phyloP scores from a whole-genome alignment of 805 yeast genomes.

The Barnettozyma sp. region DNA sequence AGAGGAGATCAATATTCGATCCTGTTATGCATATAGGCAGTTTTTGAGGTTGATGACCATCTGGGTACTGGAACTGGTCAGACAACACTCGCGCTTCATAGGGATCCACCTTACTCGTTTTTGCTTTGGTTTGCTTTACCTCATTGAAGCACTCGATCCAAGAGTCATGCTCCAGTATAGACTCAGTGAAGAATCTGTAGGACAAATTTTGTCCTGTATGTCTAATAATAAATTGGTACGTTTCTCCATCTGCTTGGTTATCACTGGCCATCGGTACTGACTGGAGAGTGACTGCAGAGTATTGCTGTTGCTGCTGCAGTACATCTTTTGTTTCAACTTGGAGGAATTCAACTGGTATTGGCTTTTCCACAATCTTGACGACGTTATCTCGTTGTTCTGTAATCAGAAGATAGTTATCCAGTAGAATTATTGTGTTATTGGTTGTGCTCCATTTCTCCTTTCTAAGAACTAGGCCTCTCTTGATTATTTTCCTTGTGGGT shows the following conservation, averaged over 20 bases:
- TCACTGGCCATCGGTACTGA: constrained; percentile 11
- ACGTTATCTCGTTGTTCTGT: constrained; percentile 44
- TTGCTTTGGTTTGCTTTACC: constrained; percentile 38
- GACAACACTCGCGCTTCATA: constrained; percentile 47
- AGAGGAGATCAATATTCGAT: constrained; percentile 43
- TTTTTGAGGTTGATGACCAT: constrained; percentile 40
- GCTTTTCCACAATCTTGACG: constrained; percentile 45
- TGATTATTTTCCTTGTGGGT: constrained; percentile 47
- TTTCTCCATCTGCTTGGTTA: constrained; percentile 13
- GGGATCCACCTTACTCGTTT: constrained; percentile 41
- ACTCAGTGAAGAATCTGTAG: constrained; percentile 42
- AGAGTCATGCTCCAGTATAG: constrained; percentile 42
- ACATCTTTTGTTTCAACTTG: constrained; percentile 41
- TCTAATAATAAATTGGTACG: constrained; percentile 42
- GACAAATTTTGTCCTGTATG: constrained; percentile 52
- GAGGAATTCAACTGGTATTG: constrained; percentile 55
- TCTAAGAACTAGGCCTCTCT: constrained; percentile 50
- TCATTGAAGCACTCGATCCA: constrained; percentile 51
- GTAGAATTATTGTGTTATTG: constrained; percentile 42
- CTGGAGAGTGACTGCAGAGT: too few species aligned
- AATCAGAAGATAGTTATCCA: constrained; percentile 66
- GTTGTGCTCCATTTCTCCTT: constrained; percentile 61
- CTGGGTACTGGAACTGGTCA: constrained; percentile 62
- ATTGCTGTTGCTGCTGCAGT: too few species aligned
- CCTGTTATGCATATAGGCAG: constrained; percentile 46